phyloP scores from a whole-genome alignment of 352 stramenopile species.

The Pythium grandisporangium region DNA sequence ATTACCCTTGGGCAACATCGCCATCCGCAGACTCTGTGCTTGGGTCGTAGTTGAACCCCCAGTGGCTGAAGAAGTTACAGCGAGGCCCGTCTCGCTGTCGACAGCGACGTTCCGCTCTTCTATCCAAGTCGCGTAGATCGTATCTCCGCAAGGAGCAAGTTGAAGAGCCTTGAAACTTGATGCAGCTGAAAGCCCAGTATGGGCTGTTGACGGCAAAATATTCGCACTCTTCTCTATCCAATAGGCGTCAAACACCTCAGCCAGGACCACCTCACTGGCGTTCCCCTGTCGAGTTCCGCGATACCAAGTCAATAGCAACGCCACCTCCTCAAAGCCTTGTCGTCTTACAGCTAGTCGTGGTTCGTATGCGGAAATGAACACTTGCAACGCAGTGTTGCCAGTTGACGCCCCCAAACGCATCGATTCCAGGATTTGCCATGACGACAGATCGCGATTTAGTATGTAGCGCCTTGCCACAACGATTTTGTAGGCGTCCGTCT shows the following conservation, averaged over 20 bases:
- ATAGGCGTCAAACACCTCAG: constrained; percentile 27
- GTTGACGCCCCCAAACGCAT: constrained; percentile 16
- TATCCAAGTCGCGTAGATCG: constrained; percentile 34
- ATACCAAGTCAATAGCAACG: constrained; percentile 42
- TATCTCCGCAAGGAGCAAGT: constrained; percentile 26
- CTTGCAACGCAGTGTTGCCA: constrained; percentile 10
- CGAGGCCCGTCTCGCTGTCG: too few relatives aligned
- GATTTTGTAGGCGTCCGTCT: constrained; percentile 28
- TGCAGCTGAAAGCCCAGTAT: not conserved
- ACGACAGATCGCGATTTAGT: constrained; percentile 38
- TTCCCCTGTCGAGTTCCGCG: constrained; percentile 29
- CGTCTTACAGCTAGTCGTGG: constrained; percentile 32
- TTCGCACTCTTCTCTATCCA: constrained; percentile 25
- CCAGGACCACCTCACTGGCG: constrained; percentile 33
- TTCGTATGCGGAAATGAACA: constrained; percentile 33
- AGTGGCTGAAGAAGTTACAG: too few relatives aligned
- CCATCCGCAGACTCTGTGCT: constrained; percentile 7
- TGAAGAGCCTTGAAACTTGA: constrained; percentile 10
- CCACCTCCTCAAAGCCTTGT: constrained; percentile 39
- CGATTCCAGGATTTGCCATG: constrained; percentile 45
- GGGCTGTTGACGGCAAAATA: too few relatives aligned
- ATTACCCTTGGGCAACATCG: not conserved
- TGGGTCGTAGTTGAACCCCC: not conserved
- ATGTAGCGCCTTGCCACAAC: constrained; percentile 37
- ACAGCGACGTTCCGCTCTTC: constrained; percentile 10